phyloP scores from a whole-genome alignment of 2,329 filamentous ascomycete genomes.

The Camillea tinctor region DNA sequence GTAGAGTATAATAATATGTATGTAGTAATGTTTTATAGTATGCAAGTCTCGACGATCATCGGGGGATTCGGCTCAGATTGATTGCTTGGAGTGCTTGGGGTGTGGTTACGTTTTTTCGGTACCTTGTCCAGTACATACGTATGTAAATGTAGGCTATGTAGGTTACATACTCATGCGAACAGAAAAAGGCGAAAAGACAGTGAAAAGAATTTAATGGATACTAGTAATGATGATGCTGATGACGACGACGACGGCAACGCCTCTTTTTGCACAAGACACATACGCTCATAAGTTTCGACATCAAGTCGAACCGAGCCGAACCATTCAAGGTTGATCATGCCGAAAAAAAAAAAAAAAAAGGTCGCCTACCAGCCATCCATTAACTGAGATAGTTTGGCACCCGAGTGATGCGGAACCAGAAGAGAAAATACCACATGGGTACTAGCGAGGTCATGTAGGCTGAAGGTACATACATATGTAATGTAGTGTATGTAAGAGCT shows the following conservation, averaged over 20 bases:
- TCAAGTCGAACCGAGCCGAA: neutral
- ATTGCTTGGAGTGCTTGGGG: too few species aligned
- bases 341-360: too few species aligned
- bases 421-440: neutral
- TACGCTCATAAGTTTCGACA: neutral
- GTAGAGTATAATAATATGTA: too few species aligned
- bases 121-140: too few species aligned
- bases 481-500: too few species aligned
- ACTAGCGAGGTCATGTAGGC: neutral
- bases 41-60: too few species aligned
- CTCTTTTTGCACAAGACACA: neutral
- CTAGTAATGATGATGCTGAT: neutral
- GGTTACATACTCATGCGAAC: neutral
- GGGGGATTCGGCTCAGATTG: too few species aligned
- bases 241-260: neutral
- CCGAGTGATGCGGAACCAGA: neutral
- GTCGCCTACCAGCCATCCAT: neutral
- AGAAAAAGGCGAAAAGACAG: neutral
- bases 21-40: too few species aligned
- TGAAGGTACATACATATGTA: neutral
- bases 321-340: neutral
- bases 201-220: too few species aligned
- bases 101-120: too few species aligned
- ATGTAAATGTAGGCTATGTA: too few species aligned
- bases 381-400: neutral